These are phyloP conservation scores for Pythium chondricola DNA, from an alignment of 352 stramenopile species.

Conservation along the genomic window DNA sequence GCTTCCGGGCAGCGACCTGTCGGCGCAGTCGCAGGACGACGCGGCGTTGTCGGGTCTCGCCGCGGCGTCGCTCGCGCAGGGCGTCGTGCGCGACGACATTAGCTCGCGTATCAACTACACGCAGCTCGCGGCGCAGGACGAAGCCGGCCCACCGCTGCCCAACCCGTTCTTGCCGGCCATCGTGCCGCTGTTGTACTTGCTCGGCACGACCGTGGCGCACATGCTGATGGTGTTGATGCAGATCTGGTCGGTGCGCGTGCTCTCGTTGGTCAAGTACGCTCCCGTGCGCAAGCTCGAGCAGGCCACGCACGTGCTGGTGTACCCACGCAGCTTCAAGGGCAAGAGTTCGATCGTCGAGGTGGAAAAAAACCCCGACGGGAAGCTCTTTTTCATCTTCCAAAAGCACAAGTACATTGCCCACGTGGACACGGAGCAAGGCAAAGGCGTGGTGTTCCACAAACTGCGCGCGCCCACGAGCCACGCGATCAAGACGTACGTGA, in stretches of 20 bases:
- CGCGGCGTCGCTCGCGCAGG: slow-evolving; percentile 62
- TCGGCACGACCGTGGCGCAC: slow-evolving; percentile 74
- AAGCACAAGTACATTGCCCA: slow-evolving; percentile 87
- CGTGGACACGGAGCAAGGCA: slow-evolving; percentile 37
- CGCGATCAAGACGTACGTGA: slow-evolving; percentile 57
- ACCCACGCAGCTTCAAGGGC: slow-evolving; percentile 81
- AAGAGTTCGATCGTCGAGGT: slow-evolving; percentile 83
- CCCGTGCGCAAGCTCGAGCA: slow-evolving; percentile 47
- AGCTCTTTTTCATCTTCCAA: slow-evolving; percentile 81
- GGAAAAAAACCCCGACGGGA: slow-evolving; percentile 34
- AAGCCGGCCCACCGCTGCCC: slow-evolving; percentile 68
- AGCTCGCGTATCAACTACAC: slow-evolving; percentile 49
- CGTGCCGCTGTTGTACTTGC: slow-evolving; percentile 82
- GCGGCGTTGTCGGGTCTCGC: slow-evolving; percentile 45
- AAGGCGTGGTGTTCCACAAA: slow-evolving; percentile 78
- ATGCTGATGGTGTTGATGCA: slow-evolving; percentile 86
- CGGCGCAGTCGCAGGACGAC: slow-evolving; percentile 23
- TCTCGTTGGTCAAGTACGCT: slow-evolving; percentile 83
- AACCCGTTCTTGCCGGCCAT: slow-evolving; percentile 90
- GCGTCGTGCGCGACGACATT: slow-evolving; percentile 48
- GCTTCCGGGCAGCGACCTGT: slow-evolving; percentile 23
- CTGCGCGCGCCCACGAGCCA: slow-evolving; percentile 62
- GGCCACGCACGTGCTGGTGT: slow-evolving; percentile 75
- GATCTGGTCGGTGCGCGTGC: slow-evolving; percentile 79
- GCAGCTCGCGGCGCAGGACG: slow-evolving; percentile 40